A percentile compares a stretch with the other conserved stretches of the same genome.
phyloP scores from a whole-genome alignment of 1,284 basidiomycete genomes.

The Cryptococcus wingfieldii region DNA sequence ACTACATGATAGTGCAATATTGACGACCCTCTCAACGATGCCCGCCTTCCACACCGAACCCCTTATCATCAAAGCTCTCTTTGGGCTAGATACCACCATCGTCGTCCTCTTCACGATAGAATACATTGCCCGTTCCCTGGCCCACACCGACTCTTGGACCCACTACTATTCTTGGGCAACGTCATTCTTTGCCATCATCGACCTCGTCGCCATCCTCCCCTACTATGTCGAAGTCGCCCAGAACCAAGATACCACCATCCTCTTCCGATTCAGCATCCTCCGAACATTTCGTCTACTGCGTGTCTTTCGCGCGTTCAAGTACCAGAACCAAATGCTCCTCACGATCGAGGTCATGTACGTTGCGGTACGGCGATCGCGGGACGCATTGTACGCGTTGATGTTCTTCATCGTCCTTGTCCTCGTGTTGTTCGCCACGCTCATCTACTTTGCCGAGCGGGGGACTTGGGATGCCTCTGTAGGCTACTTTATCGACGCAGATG shows the following conservation, averaged over 20 bases:
- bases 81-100: slow-evolving; percentile 68
- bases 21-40: slow-evolving; percentile 80
- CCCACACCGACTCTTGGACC: slow-evolving; percentile 48
- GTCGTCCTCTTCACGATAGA: slow-evolving; percentile 80
- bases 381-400: slow-evolving; percentile 74
- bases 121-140: slow-evolving; percentile 41
- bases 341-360: slow-evolving; percentile 92
- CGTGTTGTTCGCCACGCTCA: slow-evolving; percentile 75
- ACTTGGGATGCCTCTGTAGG: slow-evolving; percentile 75
- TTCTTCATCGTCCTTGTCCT: slow-evolving; percentile 86
- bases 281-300: slow-evolving; percentile 73
- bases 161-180: slow-evolving; percentile 49
- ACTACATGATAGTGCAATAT: slow-evolving; percentile 61
- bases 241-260: slow-evolving; percentile 77
- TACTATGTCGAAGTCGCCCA: slow-evolving; percentile 79
- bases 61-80: slow-evolving; percentile 66
- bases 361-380: slow-evolving; percentile 75
- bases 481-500: slow-evolving; percentile 75
- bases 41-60: slow-evolving; percentile 65
- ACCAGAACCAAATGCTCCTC: slow-evolving; percentile 59
- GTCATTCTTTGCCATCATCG: slow-evolving; percentile 77
- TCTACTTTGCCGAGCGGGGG: slow-evolving; percentile 83
- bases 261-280: slow-evolving; percentile 80
- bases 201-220: slow-evolving; percentile 74
- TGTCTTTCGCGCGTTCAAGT: slow-evolving; percentile 80